phyloP scores from a whole-genome alignment of 495 filamentous ascomycete genomes.

The Lindgomyces ingoldianus region DNA sequence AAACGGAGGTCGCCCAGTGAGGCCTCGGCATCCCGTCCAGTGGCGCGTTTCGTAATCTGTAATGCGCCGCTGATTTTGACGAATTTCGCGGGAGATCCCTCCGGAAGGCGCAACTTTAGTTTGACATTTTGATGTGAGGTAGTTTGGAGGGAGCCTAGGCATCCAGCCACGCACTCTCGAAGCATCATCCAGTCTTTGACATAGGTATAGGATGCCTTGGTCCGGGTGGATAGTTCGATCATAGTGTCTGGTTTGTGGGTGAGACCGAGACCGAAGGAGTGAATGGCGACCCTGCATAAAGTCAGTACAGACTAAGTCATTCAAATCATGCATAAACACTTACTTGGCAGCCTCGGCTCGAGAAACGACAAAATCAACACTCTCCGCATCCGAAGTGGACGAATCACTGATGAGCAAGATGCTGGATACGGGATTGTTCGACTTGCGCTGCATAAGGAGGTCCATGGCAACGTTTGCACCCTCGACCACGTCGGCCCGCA shows the following conservation, averaged over 20 bases:
- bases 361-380: conserved; percentile 98
- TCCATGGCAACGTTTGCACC: conserved; percentile 99
- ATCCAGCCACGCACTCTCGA: conserved; percentile 93
- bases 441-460: conserved; percentile 94
- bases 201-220: conserved; percentile 96
- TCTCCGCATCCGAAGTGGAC: conserved; percentile 93
- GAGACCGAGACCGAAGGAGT: conserved; percentile 93
- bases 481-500: conserved; percentile 95
- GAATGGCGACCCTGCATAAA: conserved; percentile 75
- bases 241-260: conserved; percentile 99
- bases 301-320: conserved; percentile 8
- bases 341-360: conserved; percentile 96
- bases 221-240: conserved; percentile 94
- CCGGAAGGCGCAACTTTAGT: conserved; percentile 88
- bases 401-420: conserved; percentile 98
- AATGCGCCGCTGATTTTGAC: conserved; percentile 97
- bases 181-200: conserved; percentile 99
- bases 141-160: conserved; percentile 89
- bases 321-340: conserved; percentile 40
- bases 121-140: conserved; percentile 99
- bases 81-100: conserved; percentile 96
- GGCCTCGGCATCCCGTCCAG: conserved; percentile 91
- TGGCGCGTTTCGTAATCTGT: conserved; percentile 97
- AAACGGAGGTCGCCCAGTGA: conserved; percentile 91
- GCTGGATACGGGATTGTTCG: conserved; percentile 91